Evolutionary conservation across 345 rosid genomes (phyloP), one percentile per base, ranked within the genome.

Genomic region (Toxicodendron radicans): DNA sequence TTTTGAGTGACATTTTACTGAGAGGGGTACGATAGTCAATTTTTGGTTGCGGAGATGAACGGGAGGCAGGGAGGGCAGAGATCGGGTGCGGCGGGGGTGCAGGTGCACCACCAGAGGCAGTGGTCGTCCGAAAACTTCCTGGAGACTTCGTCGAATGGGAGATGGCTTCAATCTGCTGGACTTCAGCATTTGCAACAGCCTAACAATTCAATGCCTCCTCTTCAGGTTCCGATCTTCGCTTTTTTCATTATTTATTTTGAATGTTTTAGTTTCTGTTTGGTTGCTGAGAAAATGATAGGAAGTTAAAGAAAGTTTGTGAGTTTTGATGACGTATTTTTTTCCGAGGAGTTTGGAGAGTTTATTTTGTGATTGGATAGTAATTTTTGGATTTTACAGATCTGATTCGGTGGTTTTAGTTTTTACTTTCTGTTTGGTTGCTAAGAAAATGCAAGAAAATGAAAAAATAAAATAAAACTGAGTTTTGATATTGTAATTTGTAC

Each of bases 121-220:
- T 75, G 84, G 81, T 92, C 99, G 20, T 92, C 99, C 16, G 94
- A 91, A 76, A 84, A 85, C 85, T 87, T 87, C 71, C 61, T 87
- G 73, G 99, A 95, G 20, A 78, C 83, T 75, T 82, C 95, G 13
- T 87, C 97, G 30, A 95, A 89, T 78, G 95, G 90, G 46, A 79
- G 95, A 75, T 95, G 98, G 99, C 95, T 95, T 66, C 99, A 95
- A 76, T 92, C 99, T 5, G 86, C 89, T 46, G 97, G 99, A 33
- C 89, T 95, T 52, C 99, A 91, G 80, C 94, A 95, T 62, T 90
- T 95, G 10, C 94, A 89, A 13, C 71, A 58, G 30, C 70, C 91
- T 51, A 73, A 81, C 72, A 80, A 79, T 49, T 75, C 83, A 5
- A 71, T 82, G 30, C 89, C 92, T 74, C 72, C 92, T 21, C 89